phyloP scores from a whole-genome alignment of 2,329 filamentous ascomycete species.

The Pseudonectria buxi region DNA sequence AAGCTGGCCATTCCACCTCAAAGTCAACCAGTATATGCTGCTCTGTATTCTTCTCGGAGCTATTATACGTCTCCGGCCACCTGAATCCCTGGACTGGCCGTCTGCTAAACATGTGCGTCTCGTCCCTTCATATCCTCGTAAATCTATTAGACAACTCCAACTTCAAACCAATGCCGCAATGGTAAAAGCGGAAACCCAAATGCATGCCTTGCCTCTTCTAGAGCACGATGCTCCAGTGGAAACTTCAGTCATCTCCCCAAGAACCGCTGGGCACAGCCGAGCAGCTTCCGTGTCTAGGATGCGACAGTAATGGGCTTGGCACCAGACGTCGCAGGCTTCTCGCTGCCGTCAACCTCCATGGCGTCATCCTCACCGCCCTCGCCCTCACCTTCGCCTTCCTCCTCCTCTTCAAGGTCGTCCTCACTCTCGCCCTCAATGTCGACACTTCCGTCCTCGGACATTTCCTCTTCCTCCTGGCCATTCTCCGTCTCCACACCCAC shows the following conservation, averaged over 20 bases:
- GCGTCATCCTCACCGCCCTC: slow-evolving; percentile 35
- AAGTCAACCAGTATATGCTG: too few relatives aligned
- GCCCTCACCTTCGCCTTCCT: slow-evolving; percentile 35
- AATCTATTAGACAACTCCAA: slow-evolving; percentile 21
- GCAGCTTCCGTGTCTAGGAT: slow-evolving; percentile 18
- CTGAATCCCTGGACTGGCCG: slow-evolving; percentile 9
- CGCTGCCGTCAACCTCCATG: slow-evolving; percentile 43
- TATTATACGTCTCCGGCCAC: slow-evolving; percentile 11
- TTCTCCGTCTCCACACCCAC: slow-evolving; percentile 55
- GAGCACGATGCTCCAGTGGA: too few relatives aligned
- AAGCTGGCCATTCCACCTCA: too few relatives aligned
- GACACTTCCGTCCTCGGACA: slow-evolving; percentile 68
- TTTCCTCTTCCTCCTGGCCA: slow-evolving; percentile 56
- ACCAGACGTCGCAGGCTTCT: slow-evolving; percentile 28
- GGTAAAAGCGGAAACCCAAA: slow-evolving; percentile 10
- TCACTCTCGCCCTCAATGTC: slow-evolving; percentile 73
- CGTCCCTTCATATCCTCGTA: slow-evolving; percentile 26
- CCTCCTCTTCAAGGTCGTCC: slow-evolving; percentile 63
- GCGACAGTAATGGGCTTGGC: slow-evolving; percentile 30
- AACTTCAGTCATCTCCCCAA: too few relatives aligned
- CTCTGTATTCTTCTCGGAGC: slow-evolving; percentile 1
- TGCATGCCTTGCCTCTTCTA: slow-evolving; percentile 2
- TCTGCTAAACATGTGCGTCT: slow-evolving; percentile 13
- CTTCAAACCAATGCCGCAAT: slow-evolving; percentile 11
- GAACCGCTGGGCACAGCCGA: too few relatives aligned